Conservation (phyloP, 2,329 filamentous ascomycete species). For the Ophiostoma novo-ulmi region DNA sequence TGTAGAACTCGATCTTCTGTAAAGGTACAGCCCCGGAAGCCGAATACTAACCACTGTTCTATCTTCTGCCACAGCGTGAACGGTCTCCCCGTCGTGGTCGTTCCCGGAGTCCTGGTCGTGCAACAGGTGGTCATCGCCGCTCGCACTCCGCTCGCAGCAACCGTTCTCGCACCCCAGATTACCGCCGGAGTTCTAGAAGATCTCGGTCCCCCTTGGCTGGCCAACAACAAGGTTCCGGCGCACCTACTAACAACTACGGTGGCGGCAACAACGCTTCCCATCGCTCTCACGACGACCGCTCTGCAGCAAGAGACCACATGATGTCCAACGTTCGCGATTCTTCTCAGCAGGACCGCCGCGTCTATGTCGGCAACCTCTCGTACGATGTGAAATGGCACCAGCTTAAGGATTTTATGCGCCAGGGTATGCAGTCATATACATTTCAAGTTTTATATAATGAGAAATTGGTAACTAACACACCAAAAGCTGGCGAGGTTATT, state of each 20-base stretch:
- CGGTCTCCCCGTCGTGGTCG: slow-evolving; percentile 72
- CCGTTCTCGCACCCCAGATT: slow-evolving; percentile 74
- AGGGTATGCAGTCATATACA: slow-evolving; percentile 61
- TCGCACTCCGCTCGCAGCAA: slow-evolving; percentile 71
- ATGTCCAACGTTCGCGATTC: slow-evolving; percentile 90
- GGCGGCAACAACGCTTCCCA: slow-evolving; percentile 50
- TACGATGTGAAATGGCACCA: slow-evolving; percentile 99
- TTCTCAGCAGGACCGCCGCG: slow-evolving; percentile 96
- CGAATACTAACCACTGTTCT: slow-evolving; percentile 16
- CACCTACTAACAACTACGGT: slow-evolving; percentile 46
- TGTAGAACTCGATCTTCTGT: not conserved
- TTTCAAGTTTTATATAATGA: not conserved
- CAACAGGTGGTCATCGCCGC: slow-evolving; percentile 57
- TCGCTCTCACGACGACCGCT: slow-evolving; percentile 78
- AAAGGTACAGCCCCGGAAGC: slow-evolving; percentile 24
- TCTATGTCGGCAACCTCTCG: slow-evolving; percentile 97
- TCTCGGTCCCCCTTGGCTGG: slow-evolving; percentile 84
- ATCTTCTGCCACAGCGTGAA: slow-evolving; percentile 59
- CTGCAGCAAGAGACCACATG: slow-evolving; percentile 84
- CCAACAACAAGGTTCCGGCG: slow-evolving; percentile 39
- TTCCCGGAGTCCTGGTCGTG: slow-evolving; percentile 74
- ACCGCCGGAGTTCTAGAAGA: slow-evolving; percentile 65
- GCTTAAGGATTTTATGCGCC: slow-evolving; percentile 99
- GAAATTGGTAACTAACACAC: slow-evolving; percentile 34
- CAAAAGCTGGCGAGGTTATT: slow-evolving; percentile 94